These are phyloP conservation scores for Xylaria multiplex DNA, from an alignment of 2,329 filamentous ascomycete species.

Conservation along the genomic window DNA sequence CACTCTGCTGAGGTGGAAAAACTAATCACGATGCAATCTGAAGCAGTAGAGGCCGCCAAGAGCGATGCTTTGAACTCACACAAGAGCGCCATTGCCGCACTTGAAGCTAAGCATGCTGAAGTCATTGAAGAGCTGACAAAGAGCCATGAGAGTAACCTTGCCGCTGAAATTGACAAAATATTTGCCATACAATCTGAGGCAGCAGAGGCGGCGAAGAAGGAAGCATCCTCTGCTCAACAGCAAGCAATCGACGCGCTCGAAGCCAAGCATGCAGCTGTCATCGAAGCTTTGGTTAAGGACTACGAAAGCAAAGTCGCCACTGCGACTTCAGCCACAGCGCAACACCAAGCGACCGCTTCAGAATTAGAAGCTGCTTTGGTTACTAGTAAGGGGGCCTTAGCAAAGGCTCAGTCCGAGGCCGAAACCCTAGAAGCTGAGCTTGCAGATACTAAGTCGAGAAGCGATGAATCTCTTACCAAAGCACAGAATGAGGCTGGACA, in stretches of 20 bases:
- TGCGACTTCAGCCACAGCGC: conserved; percentile 45
- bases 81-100: conserved; percentile 46
- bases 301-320: conserved; percentile 45
- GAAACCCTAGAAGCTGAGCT: conserved; percentile 50
- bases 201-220: conserved; percentile 56
- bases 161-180: conserved; percentile 51
- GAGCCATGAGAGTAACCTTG: conserved; percentile 48
- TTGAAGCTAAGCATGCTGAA: conserved; percentile 57
- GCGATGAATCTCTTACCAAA: conserved; percentile 54
- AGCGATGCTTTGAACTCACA: conserved; percentile 50
- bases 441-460: conserved; percentile 48
- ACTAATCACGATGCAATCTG: conserved; percentile 55
- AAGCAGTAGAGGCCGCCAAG: conserved; percentile 58
- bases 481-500: conserved; percentile 60
- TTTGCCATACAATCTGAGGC: conserved; percentile 55
- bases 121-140: conserved; percentile 60
- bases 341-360: conserved; percentile 48
- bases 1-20: conserved; percentile 59
- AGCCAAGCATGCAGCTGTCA: conserved; percentile 56
- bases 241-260: conserved; percentile 48
- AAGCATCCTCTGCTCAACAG: conserved; percentile 44
- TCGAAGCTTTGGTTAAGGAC: conserved; percentile 57
- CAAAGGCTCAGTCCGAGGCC: conserved; percentile 46
- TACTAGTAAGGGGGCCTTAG: conserved; percentile 48
- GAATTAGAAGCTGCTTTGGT: conserved; percentile 51